Evolutionary conservation across 2,329 filamentous ascomycete species (phyloP), one percentile per base, ranked within the genome.

Genomic region (Claviceps maximensis): DNA sequence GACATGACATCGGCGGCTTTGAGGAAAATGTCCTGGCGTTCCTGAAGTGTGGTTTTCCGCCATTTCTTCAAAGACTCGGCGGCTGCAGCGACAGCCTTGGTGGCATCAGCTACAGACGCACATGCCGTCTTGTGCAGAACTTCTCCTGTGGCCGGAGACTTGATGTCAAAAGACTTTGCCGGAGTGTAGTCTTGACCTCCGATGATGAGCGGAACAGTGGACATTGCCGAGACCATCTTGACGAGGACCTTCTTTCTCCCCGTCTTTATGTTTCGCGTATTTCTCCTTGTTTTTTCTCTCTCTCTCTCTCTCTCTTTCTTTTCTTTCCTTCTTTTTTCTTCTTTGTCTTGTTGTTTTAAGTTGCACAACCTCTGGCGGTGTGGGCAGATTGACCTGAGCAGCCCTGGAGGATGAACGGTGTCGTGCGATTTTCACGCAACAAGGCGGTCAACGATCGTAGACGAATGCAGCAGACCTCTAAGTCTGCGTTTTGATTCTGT

Each of bases 51-150:
- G 2, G 78, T 78, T 58, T 77, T 78, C 45, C 77, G 74, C 88
- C 88, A 95, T 54, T 75, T 69, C 45, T 76, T 77, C 66, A 87
- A 84, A 1, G 88, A 87, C 15, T 73, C 71, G n/a, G 81, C 72
- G 0, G 87, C 86, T 6, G 73, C 68, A 27, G 66, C 59, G 51
- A 74, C 67, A 10, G 82, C 77, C 10, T 71, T 67, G 19, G 77
- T 67, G 29, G 83, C 83, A 57, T 79, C 72, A 2, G 71, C 67
- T 47, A 78, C 77, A 40, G 76, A 69, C 2, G 81, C 79, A 36
- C 77, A 79, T 36, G 76, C 74, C 54, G 77, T 79, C 53, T 75
- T 73, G 57, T 77, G 71, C 62, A 82, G 72, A 41, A 80, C 63
- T 15, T 77, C 62, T 25, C 63, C 79, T 60, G 66, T 79, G 61